Evolutionary conservation across 2,329 filamentous ascomycete genomes (phyloP), one percentile per base, ranked within the genome.

Genomic region (Acrocalymma vagum): DNA sequence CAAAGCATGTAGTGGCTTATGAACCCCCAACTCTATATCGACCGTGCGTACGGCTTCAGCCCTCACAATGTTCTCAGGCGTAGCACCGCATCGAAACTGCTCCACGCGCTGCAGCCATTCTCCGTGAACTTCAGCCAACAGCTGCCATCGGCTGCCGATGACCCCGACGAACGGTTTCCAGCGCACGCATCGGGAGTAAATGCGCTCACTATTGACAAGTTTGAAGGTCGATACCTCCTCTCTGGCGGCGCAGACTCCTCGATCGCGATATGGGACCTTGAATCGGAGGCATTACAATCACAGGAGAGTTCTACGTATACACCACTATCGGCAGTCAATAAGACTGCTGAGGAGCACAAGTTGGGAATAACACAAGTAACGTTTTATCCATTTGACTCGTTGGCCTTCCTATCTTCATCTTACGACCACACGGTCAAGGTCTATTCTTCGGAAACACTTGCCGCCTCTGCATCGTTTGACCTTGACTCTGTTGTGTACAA

Each of bases 201-300:
- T 61, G 83, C 86, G 25, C 74, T 96, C 26, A 84, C 87, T 0
- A 79, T 96, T 25, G 92, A 96, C 60, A 83, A 84, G 33, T 90
- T 94, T 60, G 88, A 94, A 49, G 90, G 88, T 3, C 78, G 84
- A 62, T 84, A 88, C 53, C 78, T 96, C 48, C 71, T 96, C 2
- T 95, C 92, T 1, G 93, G 90, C 4, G 91, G 92, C 20, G 86
- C 89, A 4, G 90, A 96, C 63, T 89, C 88, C 8, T 88, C 87
- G 1, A 83, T 96, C 60, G 88, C 85, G 53, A 73, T 96, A 29
- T 96, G 92, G 92, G 86, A 96, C 70, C 80, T 96, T 6, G 88
- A 95, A 9, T 47, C 48, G 29, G 34, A 55, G 29, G 45, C 48
- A 4, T 29, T 29, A 14, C 38, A 26, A 29, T 49, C 51, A 6